Evolutionary conservation across 2,329 filamentous ascomycete species (phyloP), one percentile per base, ranked within the genome.

Genomic region (Verticillium nubilum): DNA sequence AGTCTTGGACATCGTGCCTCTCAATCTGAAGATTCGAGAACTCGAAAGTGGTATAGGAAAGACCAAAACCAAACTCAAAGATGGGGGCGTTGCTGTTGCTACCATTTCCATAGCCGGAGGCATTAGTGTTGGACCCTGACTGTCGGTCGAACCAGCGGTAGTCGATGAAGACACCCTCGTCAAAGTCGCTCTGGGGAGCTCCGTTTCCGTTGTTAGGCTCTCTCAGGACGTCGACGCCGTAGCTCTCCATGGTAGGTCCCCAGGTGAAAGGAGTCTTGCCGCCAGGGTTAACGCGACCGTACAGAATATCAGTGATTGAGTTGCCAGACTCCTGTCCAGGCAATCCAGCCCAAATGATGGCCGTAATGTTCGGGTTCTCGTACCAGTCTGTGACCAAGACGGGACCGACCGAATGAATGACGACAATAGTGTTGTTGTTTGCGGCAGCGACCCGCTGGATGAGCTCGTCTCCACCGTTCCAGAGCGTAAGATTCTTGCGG

Each of bases 401-500:
- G 1, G 93, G 86, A 0, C 92, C 92, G 3, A 88, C 85, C 1
- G 90, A 92, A 78, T 98, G 94, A 61, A 98, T 88, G 60, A 97
- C 86, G 17, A 98, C 91, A 61, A 98, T 89, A 13, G 92, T 97
- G 81, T 97, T 97, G 77, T 88, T 86, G 80, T 89, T 93, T 62
- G 86, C 71, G 7, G 86, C 80, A 1, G 91, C 87, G 12, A 97
- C 91, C 54, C 89, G 92, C 74, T 89, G 83, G 74, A 98, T 90
- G 59, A 98, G 76, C 0, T 83, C 80, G 58, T 98, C 92, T 47
- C 91, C 93, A 60, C 87, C 83, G 61, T 88, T 81, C 94, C 94
- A 98, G 0, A 97, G 80, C 0, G 92, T 97, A 37, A 99, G 80
- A 75, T 99, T 97, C 68, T 93, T 92, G 58, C 95, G 88, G 73